These are phyloP conservation scores for Suillus plorans DNA, from an alignment of 768 basidiomycete genomes.

Conservation along the genomic window DNA sequence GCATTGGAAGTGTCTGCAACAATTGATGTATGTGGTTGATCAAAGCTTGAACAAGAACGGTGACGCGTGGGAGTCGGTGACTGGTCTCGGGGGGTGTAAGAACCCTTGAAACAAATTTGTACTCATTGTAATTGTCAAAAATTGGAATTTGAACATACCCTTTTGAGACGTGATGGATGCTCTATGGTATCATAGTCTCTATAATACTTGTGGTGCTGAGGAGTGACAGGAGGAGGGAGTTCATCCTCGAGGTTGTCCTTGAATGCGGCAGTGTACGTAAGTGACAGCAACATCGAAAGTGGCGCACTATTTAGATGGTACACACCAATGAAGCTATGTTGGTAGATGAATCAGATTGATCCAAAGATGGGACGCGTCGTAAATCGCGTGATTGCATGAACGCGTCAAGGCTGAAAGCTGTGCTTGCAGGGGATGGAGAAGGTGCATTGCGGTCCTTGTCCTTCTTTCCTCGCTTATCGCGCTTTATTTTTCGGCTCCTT, in stretches of 20 bases:
- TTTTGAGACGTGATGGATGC: constrained; percentile 31
- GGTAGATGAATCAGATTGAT: constrained; percentile 30
- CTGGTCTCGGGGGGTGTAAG: constrained; percentile 37
- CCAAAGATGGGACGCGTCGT: constrained; percentile 35
- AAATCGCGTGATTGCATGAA: constrained; percentile 60
- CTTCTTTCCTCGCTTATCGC: constrained; percentile 45
- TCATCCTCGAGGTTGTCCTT: constrained; percentile 32
- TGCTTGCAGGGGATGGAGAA: constrained; percentile 53
- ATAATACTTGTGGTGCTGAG: constrained; percentile 62
- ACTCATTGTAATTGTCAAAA: constrained; percentile 2
- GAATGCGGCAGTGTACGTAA: constrained; percentile 12
- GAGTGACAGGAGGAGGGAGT: constrained; percentile 46
- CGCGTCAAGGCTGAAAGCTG: constrained; percentile 45
- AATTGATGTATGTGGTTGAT: constrained; percentile 22
- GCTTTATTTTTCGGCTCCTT: constrained; percentile 55
- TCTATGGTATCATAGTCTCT: constrained; percentile 39
- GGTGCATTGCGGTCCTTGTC: constrained; percentile 51
- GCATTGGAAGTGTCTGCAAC: constrained; percentile 34
- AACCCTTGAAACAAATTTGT: constrained; percentile 15
- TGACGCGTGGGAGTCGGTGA: constrained; percentile 45
- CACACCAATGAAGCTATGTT: constrained; percentile 41
- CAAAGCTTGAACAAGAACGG: constrained; percentile 31
- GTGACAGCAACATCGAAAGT: constrained; percentile 18
- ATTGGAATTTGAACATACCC: constrained; percentile 16
- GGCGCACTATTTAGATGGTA: constrained; percentile 21